A percentile compares a stretch with the other conserved stretches of the same genome.
Conservation (phyloP, 495 filamentous ascomycete genomes). For the Penicillium paradoxum region DNA sequence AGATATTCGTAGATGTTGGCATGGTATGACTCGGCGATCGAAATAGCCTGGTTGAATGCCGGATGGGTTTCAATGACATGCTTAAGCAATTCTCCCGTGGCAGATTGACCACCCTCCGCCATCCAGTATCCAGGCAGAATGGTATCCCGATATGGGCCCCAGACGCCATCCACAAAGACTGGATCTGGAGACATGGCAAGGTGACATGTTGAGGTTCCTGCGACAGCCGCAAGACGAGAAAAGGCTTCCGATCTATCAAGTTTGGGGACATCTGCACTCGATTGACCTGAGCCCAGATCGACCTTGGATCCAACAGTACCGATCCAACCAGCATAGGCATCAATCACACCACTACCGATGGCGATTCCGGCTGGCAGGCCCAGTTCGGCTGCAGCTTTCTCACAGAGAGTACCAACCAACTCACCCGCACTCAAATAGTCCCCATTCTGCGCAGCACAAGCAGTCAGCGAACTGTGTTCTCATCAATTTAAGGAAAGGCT, state of each 20-base stretch:
- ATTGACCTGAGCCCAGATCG: constrained; percentile 54
- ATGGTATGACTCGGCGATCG: constrained; percentile 70
- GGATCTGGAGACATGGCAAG: constrained; percentile 89
- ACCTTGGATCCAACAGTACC: constrained; percentile 97
- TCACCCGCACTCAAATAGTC: constrained; percentile 87
- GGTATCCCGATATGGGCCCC: constrained; percentile 94
- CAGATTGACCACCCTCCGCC: constrained; percentile 93
- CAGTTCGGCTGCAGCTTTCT: constrained; percentile 75
- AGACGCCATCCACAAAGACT: constrained; percentile 89
- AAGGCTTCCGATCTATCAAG: constrained; percentile 91
- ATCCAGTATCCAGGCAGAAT: constrained; percentile 90
- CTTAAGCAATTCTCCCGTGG: constrained; percentile 89
- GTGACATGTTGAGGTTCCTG: constrained; percentile 95
- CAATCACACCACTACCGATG: constrained; percentile 92
- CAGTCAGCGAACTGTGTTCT: constrained; percentile 6
- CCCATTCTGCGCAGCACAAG: constrained; percentile 62
- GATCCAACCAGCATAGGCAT: constrained; percentile 98
- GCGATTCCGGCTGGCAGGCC: constrained; percentile 86
- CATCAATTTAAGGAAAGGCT: constrained; percentile 41
- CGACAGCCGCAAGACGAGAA: constrained; percentile 87
- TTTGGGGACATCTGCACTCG: constrained; percentile 54
- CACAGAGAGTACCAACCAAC: constrained; percentile 75
- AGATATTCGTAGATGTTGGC: constrained; percentile 90
- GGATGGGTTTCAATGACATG: constrained; percentile 93
- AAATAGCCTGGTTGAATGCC: constrained; percentile 70